phyloP scores from a whole-genome alignment of 1,139 yeast genomes.

The Saccharomyces uvarum region DNA sequence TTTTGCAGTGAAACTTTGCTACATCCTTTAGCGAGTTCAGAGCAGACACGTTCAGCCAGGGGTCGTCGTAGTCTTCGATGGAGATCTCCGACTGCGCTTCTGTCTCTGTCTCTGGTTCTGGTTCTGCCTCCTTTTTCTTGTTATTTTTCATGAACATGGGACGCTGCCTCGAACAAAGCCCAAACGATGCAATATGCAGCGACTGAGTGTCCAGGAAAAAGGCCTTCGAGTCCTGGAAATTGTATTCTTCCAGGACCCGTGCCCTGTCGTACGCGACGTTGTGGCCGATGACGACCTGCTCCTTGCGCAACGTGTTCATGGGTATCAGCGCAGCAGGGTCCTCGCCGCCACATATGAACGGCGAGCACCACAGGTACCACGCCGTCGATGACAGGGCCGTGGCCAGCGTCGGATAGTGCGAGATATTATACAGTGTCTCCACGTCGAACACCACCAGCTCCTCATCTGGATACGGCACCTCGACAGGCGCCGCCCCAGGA shows the following conservation, averaged over 20 bases:
- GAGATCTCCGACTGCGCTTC: slow-evolving; percentile 10
- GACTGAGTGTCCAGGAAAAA: slow-evolving; percentile 91
- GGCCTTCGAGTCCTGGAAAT: slow-evolving; percentile 55
- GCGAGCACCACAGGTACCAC: slow-evolving; percentile 96
- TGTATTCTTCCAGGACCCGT: slow-evolving; percentile 75
- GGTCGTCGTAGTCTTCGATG: slow-evolving; percentile 37
- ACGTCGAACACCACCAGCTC: slow-evolving; percentile 75
- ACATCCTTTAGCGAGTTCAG: slow-evolving; percentile 78
- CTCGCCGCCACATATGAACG: slow-evolving; percentile 53
- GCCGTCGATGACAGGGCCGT: slow-evolving; percentile 71
- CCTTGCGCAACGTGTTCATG: slow-evolving; percentile 40
- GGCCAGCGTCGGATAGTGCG: slow-evolving; percentile 73
- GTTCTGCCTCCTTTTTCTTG: slow-evolving; percentile 31
- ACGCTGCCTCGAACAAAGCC: slow-evolving; percentile 89
- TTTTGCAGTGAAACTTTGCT: slow-evolving; percentile 69
- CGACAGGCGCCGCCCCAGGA: slow-evolving; percentile 42
- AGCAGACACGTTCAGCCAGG: slow-evolving; percentile 75
- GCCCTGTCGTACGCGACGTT: slow-evolving; percentile 90
- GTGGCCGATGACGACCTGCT: slow-evolving; percentile 74
- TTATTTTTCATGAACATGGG: slow-evolving; percentile 66
- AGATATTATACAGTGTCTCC: slow-evolving; percentile 71
- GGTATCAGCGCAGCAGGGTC: slow-evolving; percentile 67
- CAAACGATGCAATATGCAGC: slow-evolving; percentile 81
- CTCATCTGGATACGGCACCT: slow-evolving; percentile 61
- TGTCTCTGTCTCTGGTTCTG: slow-evolving; percentile 9